Evolutionary conservation across 352 stramenopile genomes (phyloP), one percentile per base, ranked within the genome.

Genomic region (Albugo laibachii): DNA sequence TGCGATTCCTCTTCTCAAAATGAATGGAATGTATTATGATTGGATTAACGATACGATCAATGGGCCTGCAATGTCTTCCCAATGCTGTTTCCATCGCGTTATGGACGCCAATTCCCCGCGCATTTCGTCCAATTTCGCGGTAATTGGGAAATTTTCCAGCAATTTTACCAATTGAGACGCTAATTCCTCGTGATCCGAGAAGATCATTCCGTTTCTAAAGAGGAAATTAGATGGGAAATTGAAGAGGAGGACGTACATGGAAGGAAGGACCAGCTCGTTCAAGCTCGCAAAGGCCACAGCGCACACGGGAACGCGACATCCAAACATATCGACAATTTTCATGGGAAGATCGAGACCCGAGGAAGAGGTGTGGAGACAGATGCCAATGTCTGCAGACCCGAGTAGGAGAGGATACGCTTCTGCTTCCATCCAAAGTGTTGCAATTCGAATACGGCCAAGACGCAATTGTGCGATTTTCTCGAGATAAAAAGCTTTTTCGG

Each of bases 311-410:
- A 99, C 68, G 13, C 80, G 75, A 50, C 83, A 95, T 34, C 96
- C 96, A 73, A 98, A 99, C 87, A 99, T 97, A 66, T 99, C 96
- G 31, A 99, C 66, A 39, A 99, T 93, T 52, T 99, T 99, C 95
- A 99, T 99, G 5, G 96, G 96, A 38, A 99, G 63, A 65, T 99
- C 96, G 31, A 99, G 62, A 0, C 95, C 96, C 5, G 83, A 97
- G 2, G 94, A 98, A 4, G 89, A 98, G 11, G 92, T 98, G 71
- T 99, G 96, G n/a, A 99, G 70, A 27, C 85, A 99, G 35, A 99
- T 77, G 38, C 95, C 96, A 1, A 99, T 54, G 57, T 99, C 96
- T 0, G 91, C 89, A 41, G 73, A 94, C 50, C 88, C 93, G 13
- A 95, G 54, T 11, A 99, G 60, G 19, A 91, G 64, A 11, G 95